Evolutionary conservation across 2,329 filamentous ascomycete species (phyloP), one percentile per base, ranked within the genome.

Genomic region (Venturiaceae sp.): DNA sequence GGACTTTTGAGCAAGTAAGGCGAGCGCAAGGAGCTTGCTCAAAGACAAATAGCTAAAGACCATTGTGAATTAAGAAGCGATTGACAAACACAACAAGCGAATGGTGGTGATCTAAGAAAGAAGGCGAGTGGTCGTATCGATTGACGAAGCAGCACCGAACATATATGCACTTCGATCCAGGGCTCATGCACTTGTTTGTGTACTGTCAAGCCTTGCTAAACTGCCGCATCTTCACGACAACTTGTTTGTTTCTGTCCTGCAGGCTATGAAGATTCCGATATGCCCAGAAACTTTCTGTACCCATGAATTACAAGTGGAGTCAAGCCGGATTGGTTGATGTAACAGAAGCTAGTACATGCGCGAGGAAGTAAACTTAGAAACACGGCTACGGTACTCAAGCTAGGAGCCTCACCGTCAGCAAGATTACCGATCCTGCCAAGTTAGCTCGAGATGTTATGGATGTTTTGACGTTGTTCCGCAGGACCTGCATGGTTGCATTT

Each of bases 21-120:
- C 46, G n/a, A 63, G 41, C 16, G 34, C 28, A 63, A 60, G 55
- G 59, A 59, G 13, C 64, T 16, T 53, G 23, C 60, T 53, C 26
- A 53, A 53, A 21, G 50, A 36, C 21, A 63, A 50, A 9, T 36
- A 60, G 32, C 26, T 19, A 30, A 59, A 32, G 21, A 56, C 2
- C 28, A 58, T 36, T 26, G 28, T 59, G 57, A 2, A 28, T 39
- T n/a, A 36, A 1, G 28, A 59, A 57, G 19, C 19, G 36, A 36
- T 13, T 13, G 19, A 54, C 11, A 36, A 21, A 21, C 16, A 36
- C 2, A 16, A 53, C 7, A 36, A 54, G 34, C 44, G 44, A 50
- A 50, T 50, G 44, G 3, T 50, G 26, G n/a, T 30, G 13, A 26
- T 30, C 13, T 4, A 11, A 7, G 13, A 50, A 50, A 26, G 26